Percentiles rank a stretch among this genome's conserved stretches.
phyloP scores from a whole-genome alignment of 371 early-diverging fungal species.

The Conidiobolus coronatus region DNA sequence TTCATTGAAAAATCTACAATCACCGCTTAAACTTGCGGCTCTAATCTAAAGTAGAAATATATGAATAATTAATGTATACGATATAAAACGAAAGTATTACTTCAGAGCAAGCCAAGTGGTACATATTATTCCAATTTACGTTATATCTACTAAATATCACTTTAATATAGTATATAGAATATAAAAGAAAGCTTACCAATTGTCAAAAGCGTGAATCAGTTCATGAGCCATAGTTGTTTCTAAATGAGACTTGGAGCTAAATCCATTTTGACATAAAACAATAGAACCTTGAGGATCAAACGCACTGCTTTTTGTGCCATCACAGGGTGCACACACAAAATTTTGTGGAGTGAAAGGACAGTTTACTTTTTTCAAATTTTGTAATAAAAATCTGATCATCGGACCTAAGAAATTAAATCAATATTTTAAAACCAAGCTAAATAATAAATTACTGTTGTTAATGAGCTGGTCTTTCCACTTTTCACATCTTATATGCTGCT shows the following conservation, averaged over 20 bases:
- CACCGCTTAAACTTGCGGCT: constrained; percentile 78
- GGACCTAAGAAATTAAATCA: constrained; percentile 25
- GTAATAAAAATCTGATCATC: constrained; percentile 62
- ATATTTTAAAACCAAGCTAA: neutral
- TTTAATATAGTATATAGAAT: neutral
- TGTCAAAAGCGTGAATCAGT: constrained; percentile 88
- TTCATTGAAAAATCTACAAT: constrained; percentile 76
- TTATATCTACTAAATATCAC: constrained; percentile 26
- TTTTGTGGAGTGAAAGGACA: constrained; percentile 28
- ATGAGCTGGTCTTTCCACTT: constrained; percentile 7
- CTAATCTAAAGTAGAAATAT: constrained; percentile 35
- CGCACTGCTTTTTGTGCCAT: constrained; percentile 51
- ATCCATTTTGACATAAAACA: constrained; percentile 63
- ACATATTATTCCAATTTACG: constrained; percentile 58
- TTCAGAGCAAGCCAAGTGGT: constrained; percentile 84
- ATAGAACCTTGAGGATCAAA: constrained; percentile 39
- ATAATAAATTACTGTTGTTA: constrained; percentile 3
- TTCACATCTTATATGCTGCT: constrained; percentile 7
- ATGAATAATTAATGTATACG: neutral
- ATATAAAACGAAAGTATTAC: constrained; percentile 9
- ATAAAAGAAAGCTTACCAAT: constrained; percentile 14
- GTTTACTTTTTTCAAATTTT: constrained; percentile 41
- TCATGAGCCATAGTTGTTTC: constrained; percentile 88
- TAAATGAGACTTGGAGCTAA: constrained; percentile 40
- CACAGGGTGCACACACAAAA: constrained; percentile 62